Evolutionary conservation across 2,329 filamentous ascomycete species (phyloP), one percentile per base, ranked within the genome.

Genomic region (Colletotrichum phormii): DNA sequence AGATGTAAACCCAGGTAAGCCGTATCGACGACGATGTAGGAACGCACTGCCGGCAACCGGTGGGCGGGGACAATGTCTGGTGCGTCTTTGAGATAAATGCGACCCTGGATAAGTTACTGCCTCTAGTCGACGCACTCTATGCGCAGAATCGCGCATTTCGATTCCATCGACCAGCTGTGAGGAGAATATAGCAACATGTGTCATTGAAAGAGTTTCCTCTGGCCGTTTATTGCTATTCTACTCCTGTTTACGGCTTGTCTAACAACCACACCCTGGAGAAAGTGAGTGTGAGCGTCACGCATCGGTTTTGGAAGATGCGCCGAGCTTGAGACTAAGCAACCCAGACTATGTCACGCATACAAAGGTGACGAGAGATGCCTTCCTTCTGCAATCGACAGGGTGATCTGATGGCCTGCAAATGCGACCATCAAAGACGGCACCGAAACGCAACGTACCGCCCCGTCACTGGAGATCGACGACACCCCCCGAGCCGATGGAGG

Each of bases 21-120:
- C 61, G 53, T 37, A 13, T 64, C 46, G 59, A 57, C 61, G 55
- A 24, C 46, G 46, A 37, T 51, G 60, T 57, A 49, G 24, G 54
- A 60, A 37, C 60, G 59, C 55, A 70, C 66, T 72, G 66, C 59
- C 66, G 70, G 60, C 65, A 72, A 59, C 65, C 70, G 59, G 63
- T 51, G 65, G 46, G 33, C 51, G 59, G 46, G 63, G 55, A 57
- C 29, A 55, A 53, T 64, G 35, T 60, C 66, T 55, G 42, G 42
- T 54, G n/a, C 54, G 37, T 42, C 9, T 29, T 15, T 54, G 26
- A 53, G 65, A 64, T 31, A 68, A 4, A 64, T 61, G 54, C 60
- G 26, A 59, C 24, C 64, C 37, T 67, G 46, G 24, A 46, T 33
- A 37, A 65, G 4, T 42, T 33, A 24, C n/a, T 42, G 54, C 64